Evolutionary conservation across 2,329 filamentous ascomycete species (phyloP), one percentile per base, ranked within the genome.

Genomic region (Nemania sp.): DNA sequence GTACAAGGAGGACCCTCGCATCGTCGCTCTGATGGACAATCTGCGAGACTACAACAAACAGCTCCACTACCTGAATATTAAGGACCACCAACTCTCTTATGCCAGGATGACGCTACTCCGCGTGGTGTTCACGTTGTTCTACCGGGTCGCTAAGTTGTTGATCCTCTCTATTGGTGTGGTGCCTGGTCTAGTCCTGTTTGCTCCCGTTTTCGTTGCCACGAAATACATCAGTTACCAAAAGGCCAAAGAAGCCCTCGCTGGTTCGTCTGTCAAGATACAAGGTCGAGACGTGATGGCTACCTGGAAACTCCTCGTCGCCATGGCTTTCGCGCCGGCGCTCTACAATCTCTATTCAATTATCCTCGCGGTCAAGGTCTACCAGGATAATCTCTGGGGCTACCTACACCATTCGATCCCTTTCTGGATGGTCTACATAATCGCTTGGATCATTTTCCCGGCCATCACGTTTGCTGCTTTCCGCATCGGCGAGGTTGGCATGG

Each of bases 401-500:
- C 83, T 96, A 5, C 93, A 93, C 0, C 79, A 85, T 2, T 93
- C 88, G 81, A 84, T 97, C 34, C 91, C 93, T 1, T 83, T 93
- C 59, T 96, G 89, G 86, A 74, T 87, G 20, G 84, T 96, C 11
- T 87, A 93, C 65, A 74, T 91, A 10, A 84, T 87, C 40, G 90
- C 92, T 51, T 88, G 91, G 79, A 81, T 91, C 49, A 79, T 96
- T 66, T 97, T 97, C 80, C 90, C 93, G 5, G 84, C 87, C 21
- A 90, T 97, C 69, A 97, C 93, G 0, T 97, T 96, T 75, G 93
- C 92, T 4, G 92, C 95, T 6, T 87, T 99, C 54, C 89, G 95
- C 11, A 96, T 98, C 67, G 95, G 95, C 48, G 95, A 99, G 78
- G 89, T 96, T n/a, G 95, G 94, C 54, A 97, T 99, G 92, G 95